Conservation (phyloP, 1,284 basidiomycete species). For the Cryptococcus sp. region DNA sequence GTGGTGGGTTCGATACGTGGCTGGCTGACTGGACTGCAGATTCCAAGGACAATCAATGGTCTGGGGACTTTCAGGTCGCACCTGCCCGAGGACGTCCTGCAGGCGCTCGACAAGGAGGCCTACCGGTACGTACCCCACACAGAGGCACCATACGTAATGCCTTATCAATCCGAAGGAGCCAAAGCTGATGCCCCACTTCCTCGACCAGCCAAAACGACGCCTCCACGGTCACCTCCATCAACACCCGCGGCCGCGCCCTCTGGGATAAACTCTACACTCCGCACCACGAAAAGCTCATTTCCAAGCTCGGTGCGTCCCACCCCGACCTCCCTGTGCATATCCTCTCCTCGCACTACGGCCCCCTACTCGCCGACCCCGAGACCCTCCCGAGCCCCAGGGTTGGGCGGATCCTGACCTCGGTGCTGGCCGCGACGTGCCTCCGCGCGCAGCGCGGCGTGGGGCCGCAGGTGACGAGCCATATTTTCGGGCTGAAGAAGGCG, state of each 20-base stretch:
- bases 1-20: background rate
- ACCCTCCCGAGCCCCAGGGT: conserved; percentile 42
- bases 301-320: conserved; percentile 76
- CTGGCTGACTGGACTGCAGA: conserved; percentile 4
- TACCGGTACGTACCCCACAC: conserved; percentile 59
- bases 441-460: conserved; percentile 84
- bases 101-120: conserved; percentile 62
- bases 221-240: conserved; percentile 64
- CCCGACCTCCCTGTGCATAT: conserved; percentile 74
- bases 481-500: conserved; percentile 71
- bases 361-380: conserved; percentile 69
- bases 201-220: conserved; percentile 58
- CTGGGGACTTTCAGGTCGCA: conserved; percentile 70
- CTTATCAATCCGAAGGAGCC: too few relatives aligned
- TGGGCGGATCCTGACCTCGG: conserved; percentile 78
- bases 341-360: conserved; percentile 82
- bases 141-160: conserved; percentile 7
- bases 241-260: conserved; percentile 64
- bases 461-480: conserved; percentile 86
- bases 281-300: conserved; percentile 80
- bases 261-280: conserved; percentile 93
- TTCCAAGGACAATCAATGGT: conserved; percentile 64
- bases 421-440: conserved; percentile 86
- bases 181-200: conserved; percentile 1
- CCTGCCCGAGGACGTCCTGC: conserved; percentile 73